Percentiles rank a stretch among this genome's conserved stretches.
Evolutionary conservation across 2,329 filamentous ascomycete species (phyloP).

Genomic region (Ophiostoma pallidulum): DNA sequence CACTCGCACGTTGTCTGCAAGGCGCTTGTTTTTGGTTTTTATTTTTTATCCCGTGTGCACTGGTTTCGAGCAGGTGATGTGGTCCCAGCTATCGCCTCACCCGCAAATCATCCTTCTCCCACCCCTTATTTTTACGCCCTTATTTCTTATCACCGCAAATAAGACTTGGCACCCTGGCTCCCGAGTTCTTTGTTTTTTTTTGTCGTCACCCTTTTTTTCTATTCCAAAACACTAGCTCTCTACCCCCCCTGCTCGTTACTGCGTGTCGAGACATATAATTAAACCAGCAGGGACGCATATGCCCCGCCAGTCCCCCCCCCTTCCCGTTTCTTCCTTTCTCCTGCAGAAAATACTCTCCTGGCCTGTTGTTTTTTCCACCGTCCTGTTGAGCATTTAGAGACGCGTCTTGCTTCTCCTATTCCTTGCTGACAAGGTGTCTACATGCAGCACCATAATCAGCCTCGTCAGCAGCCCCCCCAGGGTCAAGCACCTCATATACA

Average conservation of each 20-base stretch:
- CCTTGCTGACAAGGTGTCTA: conserved; percentile 29
- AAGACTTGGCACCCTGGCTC: conserved; percentile 5
- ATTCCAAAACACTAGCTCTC: conserved; percentile 13
- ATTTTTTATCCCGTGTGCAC: background rate
- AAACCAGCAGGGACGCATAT: conserved; percentile 11
- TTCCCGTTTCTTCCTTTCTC: conserved; percentile 8
- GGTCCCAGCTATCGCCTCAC: background rate
- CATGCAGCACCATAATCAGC: conserved; percentile 67
- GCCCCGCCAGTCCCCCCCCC: conserved; percentile 10
- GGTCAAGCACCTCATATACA: conserved; percentile 51
- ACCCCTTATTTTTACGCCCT: conserved; percentile 7
- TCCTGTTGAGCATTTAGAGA: background rate
- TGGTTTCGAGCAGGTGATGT: conserved; percentile 1
- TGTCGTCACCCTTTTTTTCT: background rate
- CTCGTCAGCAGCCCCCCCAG: conserved; percentile 59
- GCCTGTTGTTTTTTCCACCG: background rate
- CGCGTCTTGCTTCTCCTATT: background rate
- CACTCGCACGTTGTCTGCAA: no score
- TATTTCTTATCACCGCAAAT: conserved; percentile 12
- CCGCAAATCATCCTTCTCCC: conserved; percentile 7
- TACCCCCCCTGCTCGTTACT: conserved; percentile 4
- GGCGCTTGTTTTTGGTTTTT: no score
- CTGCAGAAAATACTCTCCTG: background rate
- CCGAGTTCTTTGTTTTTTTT: conserved; percentile 1
- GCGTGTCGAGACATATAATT: conserved; percentile 14